Evolutionary conservation across 805 yeast genomes (phyloP).

Genomic region (Lachancea sp.): DNA sequence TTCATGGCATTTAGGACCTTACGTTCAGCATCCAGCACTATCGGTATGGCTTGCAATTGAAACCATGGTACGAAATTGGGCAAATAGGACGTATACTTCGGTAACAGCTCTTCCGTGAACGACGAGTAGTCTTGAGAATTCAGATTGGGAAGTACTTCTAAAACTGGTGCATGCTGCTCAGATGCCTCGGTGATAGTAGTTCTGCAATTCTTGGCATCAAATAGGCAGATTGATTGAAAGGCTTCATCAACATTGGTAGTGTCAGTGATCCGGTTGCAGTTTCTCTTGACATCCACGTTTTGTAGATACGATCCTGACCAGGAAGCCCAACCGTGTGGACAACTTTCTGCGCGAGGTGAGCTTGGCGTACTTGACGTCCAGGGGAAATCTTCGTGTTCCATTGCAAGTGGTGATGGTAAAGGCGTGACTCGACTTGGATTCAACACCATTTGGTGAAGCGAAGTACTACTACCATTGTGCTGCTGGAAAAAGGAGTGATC

Average conservation of each 20-base stretch:
- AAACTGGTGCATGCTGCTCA: slow-evolving; percentile 7
- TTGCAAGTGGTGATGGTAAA: slow-evolving; percentile 32
- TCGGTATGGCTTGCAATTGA: slow-evolving; percentile 48
- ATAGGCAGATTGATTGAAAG: slow-evolving; percentile 15
- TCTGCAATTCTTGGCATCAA: not conserved
- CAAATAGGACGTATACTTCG: slow-evolving; percentile 25
- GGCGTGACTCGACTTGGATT: slow-evolving; percentile 24
- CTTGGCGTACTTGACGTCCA: slow-evolving; percentile 30
- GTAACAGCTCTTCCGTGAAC: slow-evolving; percentile 19
- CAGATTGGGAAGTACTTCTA: slow-evolving; percentile 3
- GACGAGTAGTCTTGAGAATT: not conserved
- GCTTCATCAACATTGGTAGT: slow-evolving; percentile 26
- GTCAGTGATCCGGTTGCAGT: slow-evolving; percentile 25
- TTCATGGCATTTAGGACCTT: slow-evolving; percentile 47
- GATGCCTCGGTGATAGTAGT: not conserved
- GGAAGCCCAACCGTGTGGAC: slow-evolving; percentile 1
- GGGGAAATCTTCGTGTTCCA: slow-evolving; percentile 39
- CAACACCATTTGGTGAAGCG: slow-evolving; percentile 24
- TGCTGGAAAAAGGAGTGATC: slow-evolving; percentile 24
- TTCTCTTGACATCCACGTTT: slow-evolving; percentile 17
- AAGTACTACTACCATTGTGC: slow-evolving; percentile 25
- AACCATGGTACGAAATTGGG: slow-evolving; percentile 32
- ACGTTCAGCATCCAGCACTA: slow-evolving; percentile 43
- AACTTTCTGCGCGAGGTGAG: slow-evolving; percentile 19
- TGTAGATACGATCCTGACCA: not conserved